Conservation (phyloP, 192 early-diverging fungal genomes). For the Backusella tuberculispora region DNA sequence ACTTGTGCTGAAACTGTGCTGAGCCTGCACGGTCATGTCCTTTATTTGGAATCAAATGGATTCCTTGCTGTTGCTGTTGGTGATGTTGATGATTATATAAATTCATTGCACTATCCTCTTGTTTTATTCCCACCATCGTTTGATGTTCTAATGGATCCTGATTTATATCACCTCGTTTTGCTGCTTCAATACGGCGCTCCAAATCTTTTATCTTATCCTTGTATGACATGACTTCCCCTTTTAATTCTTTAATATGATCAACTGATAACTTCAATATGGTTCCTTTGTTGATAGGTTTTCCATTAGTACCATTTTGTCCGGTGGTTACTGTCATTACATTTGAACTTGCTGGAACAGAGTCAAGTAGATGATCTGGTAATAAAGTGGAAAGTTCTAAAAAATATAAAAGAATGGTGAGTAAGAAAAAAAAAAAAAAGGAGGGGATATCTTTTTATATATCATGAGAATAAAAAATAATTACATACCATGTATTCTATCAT, state of each 20-base stretch:
- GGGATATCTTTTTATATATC: no score
- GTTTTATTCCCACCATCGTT: background rate
- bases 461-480: background rate
- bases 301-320: conserved; percentile 10
- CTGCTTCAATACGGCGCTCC: conserved; percentile 29
- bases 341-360: conserved; percentile 31
- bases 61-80: conserved; percentile 16
- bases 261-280: conserved; percentile 37
- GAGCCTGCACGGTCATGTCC: conserved; percentile 33
- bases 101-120: conserved; percentile 19
- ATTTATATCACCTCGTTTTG: conserved; percentile 24
- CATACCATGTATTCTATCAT: conserved; percentile 27
- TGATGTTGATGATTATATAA: conserved; percentile 22
- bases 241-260: conserved; percentile 37
- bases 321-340: conserved; percentile 27
- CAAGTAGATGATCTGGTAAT: conserved; percentile 33
- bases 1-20: conserved; percentile 37
- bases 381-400: conserved; percentile 27
- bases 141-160: background rate
- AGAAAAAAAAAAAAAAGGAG: background rate
- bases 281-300: conserved; percentile 35
- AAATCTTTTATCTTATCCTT: conserved; percentile 32
- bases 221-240: conserved; percentile 23
- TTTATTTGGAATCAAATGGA: background rate
- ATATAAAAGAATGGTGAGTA: background rate